phyloP scores from a whole-genome alignment of 2,329 filamentous ascomycete species.

The Bretziella fagacearum region DNA sequence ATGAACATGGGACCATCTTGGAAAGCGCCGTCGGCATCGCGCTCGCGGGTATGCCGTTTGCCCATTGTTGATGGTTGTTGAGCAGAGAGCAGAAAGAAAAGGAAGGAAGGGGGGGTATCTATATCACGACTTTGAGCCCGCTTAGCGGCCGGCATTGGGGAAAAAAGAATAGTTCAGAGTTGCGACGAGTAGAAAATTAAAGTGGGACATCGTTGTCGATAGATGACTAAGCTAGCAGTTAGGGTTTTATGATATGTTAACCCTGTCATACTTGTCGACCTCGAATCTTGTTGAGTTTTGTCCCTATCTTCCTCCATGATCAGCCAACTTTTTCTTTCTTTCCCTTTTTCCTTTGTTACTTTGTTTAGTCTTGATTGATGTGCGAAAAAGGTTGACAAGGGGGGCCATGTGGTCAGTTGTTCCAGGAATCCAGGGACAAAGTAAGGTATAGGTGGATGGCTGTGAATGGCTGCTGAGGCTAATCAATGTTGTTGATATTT shows the following conservation, averaged over 20 bases:
- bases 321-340: too few relatives aligned
- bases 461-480: neutral
- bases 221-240: conserved; percentile 12
- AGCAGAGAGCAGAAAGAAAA: neutral
- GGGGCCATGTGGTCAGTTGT: neutral
- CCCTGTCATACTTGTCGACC: neutral
- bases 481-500: neutral
- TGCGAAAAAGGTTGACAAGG: neutral
- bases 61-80: conserved; percentile 23
- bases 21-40: conserved; percentile 26
- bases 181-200: conserved; percentile 13
- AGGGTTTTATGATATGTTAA: neutral
- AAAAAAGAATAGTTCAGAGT: conserved; percentile 10
- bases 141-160: too few relatives aligned
- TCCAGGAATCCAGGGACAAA: neutral
- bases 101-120: neutral
- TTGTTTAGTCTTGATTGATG: too few relatives aligned
- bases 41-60: conserved; percentile 27
- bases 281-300: neutral
- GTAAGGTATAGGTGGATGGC: neutral
- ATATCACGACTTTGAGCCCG: neutral
- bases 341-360: too few relatives aligned
- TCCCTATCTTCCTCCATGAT: too few relatives aligned
- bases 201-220: conserved; percentile 12
- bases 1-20: conserved; percentile 16